phyloP scores from a whole-genome alignment of 208 protist species.

The Acanthamoeba castellanii region DNA sequence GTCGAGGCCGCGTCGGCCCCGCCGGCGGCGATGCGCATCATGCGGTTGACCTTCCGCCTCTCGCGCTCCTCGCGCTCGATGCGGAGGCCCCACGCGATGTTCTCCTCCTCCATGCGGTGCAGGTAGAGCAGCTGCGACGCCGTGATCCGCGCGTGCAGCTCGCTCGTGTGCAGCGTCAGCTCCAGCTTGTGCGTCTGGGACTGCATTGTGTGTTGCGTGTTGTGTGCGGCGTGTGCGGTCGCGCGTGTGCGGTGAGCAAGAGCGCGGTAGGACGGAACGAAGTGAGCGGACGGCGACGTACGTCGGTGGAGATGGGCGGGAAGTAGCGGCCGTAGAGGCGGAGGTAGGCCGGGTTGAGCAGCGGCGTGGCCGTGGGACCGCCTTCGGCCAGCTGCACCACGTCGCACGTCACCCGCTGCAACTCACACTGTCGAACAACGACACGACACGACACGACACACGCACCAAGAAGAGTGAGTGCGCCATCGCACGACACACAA shows the following conservation, averaged over 20 bases:
- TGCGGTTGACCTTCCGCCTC: neutral
- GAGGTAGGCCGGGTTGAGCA: neutral
- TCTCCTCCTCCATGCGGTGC: neutral
- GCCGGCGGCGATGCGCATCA: neutral
- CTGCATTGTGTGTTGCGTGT: neutral
- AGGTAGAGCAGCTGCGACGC: neutral
- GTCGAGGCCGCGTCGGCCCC: neutral
- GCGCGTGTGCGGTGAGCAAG: too few relatives aligned
- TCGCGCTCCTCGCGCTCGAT: neutral
- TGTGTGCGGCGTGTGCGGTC: too few relatives aligned
- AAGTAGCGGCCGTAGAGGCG: conserved; percentile 27
- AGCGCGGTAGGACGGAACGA: neutral
- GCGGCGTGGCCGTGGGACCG: neutral
- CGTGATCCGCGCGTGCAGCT: neutral
- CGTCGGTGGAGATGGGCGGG: neutral
- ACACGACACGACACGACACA: too few relatives aligned
- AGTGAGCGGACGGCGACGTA: neutral
- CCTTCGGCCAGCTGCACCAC: neutral
- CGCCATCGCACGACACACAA: too few relatives aligned
- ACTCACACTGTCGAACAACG: neutral
- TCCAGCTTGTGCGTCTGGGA: neutral
- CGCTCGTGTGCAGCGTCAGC: neutral
- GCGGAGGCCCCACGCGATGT: conserved; percentile 4
- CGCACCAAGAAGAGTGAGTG: too few relatives aligned
- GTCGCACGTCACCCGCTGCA: conserved; percentile 2